A percentile compares a stretch with the other conserved stretches of the same genome.
These are phyloP conservation scores for Berkeleyomyces rouxiae DNA, from an alignment of 2,329 filamentous ascomycete genomes.

Conservation along the genomic window DNA sequence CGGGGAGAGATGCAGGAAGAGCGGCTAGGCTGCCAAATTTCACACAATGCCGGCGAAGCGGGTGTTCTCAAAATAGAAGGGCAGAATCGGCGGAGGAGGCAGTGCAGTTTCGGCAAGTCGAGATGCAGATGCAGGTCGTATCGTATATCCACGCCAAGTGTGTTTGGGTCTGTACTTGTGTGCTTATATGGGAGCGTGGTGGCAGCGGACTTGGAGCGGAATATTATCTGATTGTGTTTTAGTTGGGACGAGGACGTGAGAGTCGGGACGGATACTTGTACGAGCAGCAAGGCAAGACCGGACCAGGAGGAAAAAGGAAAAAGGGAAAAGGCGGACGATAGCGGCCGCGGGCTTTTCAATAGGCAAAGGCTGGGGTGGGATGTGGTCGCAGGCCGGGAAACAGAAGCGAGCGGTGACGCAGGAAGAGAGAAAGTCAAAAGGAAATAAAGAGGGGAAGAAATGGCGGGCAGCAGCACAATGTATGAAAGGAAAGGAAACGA, in stretches of 20 bases:
- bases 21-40: constrained; percentile 8
- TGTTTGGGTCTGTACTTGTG: no score
- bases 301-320: not conserved
- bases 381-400: not conserved
- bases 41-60: not conserved
- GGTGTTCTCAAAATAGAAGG: not conserved
- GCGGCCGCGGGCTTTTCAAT: not conserved
- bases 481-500: not conserved
- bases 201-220: not conserved
- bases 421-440: not conserved
- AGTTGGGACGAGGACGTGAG: not conserved
- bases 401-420: not conserved
- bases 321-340: not conserved
- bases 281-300: not conserved
- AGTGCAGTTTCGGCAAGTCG: not conserved
- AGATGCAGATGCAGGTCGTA: not conserved
- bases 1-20: not conserved
- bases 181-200: not conserved
- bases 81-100: not conserved
- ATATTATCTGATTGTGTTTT: not conserved
- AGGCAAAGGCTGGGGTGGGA: not conserved
- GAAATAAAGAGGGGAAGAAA: constrained; percentile 3
- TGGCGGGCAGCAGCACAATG: not conserved
- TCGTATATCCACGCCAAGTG: no score
- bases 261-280: not conserved